These are phyloP conservation scores for Luffa aegyptiaca DNA, from an alignment of 306 rosid species.

Conservation along the genomic window DNA sequence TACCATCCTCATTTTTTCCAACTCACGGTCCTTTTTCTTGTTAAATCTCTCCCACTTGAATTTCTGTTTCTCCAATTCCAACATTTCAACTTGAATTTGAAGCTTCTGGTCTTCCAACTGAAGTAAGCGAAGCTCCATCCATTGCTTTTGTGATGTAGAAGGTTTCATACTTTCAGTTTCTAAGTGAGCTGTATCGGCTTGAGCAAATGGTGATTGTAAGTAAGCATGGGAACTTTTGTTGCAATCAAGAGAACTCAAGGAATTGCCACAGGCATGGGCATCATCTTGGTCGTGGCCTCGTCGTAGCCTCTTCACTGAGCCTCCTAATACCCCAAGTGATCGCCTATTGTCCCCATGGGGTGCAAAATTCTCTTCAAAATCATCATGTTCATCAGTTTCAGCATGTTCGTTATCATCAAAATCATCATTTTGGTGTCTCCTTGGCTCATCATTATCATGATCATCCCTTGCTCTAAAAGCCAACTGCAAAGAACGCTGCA, in stretches of 20 bases:
- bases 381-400: conserved; percentile 62
- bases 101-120: conserved; percentile 80
- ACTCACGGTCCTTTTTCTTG: conserved; percentile 66
- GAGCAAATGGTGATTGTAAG: conserved; percentile 22
- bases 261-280: conserved; percentile 24
- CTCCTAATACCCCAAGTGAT: conserved; percentile 26
- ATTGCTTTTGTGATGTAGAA: conserved; percentile 58
- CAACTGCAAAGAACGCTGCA: conserved; percentile 72
- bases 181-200: conserved; percentile 38
- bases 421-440: conserved; percentile 58
- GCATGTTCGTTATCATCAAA: conserved; percentile 64
- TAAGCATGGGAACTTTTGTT: conserved; percentile 33
- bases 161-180: conserved; percentile 43
- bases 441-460: conserved; percentile 46
- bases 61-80: conserved; percentile 71
- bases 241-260: conserved; percentile 38
- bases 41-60: conserved; percentile 76
- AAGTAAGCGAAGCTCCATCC: conserved; percentile 54
- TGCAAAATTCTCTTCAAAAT: conserved; percentile 52
- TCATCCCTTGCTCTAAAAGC: conserved; percentile 68
- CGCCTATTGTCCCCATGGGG: conserved; percentile 41
- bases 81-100: conserved; percentile 59
- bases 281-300: conserved; percentile 41
- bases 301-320: conserved; percentile 43
- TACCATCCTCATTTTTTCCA: conserved; percentile 73